These are phyloP conservation scores for Sporothrix dimorphospora DNA, from an alignment of 2,329 filamentous ascomycete species.

Conservation along the genomic window DNA sequence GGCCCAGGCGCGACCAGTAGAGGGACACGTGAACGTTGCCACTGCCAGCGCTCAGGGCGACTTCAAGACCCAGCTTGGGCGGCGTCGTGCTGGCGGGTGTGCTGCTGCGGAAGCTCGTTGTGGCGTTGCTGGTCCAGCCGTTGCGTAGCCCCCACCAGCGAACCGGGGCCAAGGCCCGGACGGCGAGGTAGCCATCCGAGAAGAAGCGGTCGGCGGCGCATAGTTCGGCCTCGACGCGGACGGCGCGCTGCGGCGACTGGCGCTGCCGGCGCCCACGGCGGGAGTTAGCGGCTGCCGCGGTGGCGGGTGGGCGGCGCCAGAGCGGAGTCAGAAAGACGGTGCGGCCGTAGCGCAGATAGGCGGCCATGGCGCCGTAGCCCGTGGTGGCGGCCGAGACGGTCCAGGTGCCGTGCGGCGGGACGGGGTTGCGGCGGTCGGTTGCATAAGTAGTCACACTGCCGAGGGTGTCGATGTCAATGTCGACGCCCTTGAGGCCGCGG, in stretches of 20 bases:
- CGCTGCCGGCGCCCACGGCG: slow-evolving; percentile 17
- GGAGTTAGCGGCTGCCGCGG: neutral
- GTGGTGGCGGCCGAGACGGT: slow-evolving; percentile 45
- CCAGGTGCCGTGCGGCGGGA: slow-evolving; percentile 41
- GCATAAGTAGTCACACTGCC: neutral
- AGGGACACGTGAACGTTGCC: slow-evolving; percentile 50
- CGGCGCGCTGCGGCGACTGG: slow-evolving; percentile 28
- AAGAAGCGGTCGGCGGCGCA: slow-evolving; percentile 43
- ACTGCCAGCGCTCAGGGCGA: slow-evolving; percentile 44
- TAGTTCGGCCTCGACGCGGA: slow-evolving; percentile 50
- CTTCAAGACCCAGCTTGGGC: slow-evolving; percentile 50
- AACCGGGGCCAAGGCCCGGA: slow-evolving; percentile 48
- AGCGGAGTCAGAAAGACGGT: slow-evolving; percentile 41
- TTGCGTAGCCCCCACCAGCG: slow-evolving; percentile 39
- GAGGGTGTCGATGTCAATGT: slow-evolving; percentile 40
- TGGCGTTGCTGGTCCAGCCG: slow-evolving; percentile 29
- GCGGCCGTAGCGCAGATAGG: slow-evolving; percentile 45
- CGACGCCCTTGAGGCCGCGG: slow-evolving; percentile 45
- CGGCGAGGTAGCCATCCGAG: slow-evolving; percentile 45
- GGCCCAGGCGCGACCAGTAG: slow-evolving; percentile 52
- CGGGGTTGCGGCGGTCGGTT: neutral
- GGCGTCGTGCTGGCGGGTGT: slow-evolving; percentile 37
- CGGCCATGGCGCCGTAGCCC: slow-evolving; percentile 38
- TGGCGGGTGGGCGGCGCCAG: slow-evolving; percentile 21
- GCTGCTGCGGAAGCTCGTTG: slow-evolving; percentile 26